Evolutionary conservation across 1,139 yeast species (phyloP), one percentile per base, ranked within the genome.

Genomic region (Yamadazyma kanchanaburiensis): DNA sequence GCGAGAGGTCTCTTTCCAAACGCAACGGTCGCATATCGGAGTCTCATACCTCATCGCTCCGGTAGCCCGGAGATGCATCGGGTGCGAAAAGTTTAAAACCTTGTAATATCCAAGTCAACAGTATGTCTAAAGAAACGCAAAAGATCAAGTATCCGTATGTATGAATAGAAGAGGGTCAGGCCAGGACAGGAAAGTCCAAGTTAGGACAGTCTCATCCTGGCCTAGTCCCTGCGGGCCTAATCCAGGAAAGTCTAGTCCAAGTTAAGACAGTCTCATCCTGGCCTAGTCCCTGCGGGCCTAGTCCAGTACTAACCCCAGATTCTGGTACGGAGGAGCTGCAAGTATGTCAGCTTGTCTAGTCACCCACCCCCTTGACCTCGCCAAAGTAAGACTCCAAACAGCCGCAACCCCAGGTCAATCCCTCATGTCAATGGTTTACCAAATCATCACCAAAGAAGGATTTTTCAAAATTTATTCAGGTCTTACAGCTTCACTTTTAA

Each of bases 361-460:
- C 6, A 68, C 74, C 1, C 94, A 84, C 55, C 94, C 94, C 2
- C 64, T 84, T 35, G 94, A 84, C 53, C 66, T 84, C 27, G 94
- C 94, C n/a, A 84, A 84, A 46, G 94, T 85, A 8, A 72, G 94
- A 33, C 66, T 84, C 52, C 94, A 84, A 53, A 80, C 94, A 0
- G 88, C 94, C 2, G 47, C 72, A 4, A 58, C 64, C 31, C 74
- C 86, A 33, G 76, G 83, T 19, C 80, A 78, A 37, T 68, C 80
- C 1, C 65, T 85, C 45, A 53, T 70, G 8, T 64, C 75, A 9
- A 81, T 86, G 74, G 70, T 84, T 10, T 53, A 60, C 27, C 73
- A 69, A 27, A 84, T 86, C 19, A 57, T 81, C 15, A 64, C 62
- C 11, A 58, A 72, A 32, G 94, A 85, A 53, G 94, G 94, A 4